Percentiles rank a stretch among this genome's conserved stretches.
These are phyloP conservation scores for Melampsora americana DNA, from an alignment of 1,284 basidiomycete genomes.

Conservation along the genomic window DNA sequence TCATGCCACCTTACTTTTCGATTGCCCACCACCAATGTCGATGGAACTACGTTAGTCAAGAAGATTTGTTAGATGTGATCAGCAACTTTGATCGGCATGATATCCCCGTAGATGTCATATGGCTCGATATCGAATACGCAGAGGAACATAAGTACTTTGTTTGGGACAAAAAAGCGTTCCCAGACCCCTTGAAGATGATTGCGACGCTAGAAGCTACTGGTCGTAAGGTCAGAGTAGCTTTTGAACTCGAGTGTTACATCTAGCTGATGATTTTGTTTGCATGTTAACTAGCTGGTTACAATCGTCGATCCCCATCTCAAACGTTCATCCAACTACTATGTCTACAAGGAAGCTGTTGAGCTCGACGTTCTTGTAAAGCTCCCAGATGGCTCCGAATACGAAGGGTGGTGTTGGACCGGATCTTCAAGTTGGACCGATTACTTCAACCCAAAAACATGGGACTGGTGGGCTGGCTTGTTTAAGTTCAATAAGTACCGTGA, in stretches of 20 bases:
- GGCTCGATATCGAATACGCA: conserved; percentile 90
- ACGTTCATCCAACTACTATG: too few species aligned
- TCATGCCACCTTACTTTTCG: conserved; percentile 83
- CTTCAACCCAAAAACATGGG: conserved; percentile 85
- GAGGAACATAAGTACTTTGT: conserved; percentile 90
- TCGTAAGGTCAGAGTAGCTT: conserved; percentile 99
- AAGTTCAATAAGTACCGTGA: conserved; percentile 60
- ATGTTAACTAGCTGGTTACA: conserved; percentile 88
- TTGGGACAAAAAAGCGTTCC: too few species aligned
- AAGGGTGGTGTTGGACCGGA: conserved; percentile 98
- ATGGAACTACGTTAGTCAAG: conserved; percentile 94
- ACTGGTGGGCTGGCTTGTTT: conserved; percentile 86
- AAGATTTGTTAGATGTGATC: conserved; percentile 84
- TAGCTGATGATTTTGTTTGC: too few species aligned
- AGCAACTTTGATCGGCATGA: conserved; percentile 84
- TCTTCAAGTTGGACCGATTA: conserved; percentile 94
- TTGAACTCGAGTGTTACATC: conserved; percentile 57
- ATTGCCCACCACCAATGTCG: too few species aligned
- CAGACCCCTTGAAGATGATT: too few species aligned
- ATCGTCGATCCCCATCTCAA: conserved; percentile 97
- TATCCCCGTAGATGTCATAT: conserved; percentile 93
- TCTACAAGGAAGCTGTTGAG: too few species aligned
- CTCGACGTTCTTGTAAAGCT: conserved; percentile 74
- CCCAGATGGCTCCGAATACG: conserved; percentile 76
- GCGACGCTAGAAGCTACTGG: too few species aligned